Conservation (phyloP, 1,284 basidiomycete species). For the Phlebopus sp. region DNA sequence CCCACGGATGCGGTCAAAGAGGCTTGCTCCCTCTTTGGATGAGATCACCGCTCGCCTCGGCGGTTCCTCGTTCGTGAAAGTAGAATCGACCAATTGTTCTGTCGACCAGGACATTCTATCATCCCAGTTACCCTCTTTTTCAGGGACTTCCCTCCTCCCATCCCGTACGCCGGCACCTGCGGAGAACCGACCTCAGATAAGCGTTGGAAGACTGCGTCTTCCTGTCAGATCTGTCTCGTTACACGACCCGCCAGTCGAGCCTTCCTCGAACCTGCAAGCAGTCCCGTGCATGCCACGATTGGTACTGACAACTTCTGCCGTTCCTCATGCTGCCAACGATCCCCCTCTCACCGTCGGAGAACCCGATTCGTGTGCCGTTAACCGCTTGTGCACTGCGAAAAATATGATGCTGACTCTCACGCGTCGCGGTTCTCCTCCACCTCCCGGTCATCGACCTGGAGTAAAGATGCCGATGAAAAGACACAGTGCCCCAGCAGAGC, state of each 20-base stretch:
- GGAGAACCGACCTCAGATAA: slow-evolving; percentile 37
- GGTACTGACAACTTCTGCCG: slow-evolving; percentile 48
- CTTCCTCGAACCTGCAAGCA: slow-evolving; percentile 1
- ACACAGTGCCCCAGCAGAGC: slow-evolving; percentile 47
- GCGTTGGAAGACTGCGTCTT: slow-evolving; percentile 51
- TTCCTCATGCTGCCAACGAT: slow-evolving; percentile 42
- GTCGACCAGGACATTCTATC: slow-evolving; percentile 3
- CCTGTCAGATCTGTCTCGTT: slow-evolving; percentile 29
- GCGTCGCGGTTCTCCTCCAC: slow-evolving; percentile 45
- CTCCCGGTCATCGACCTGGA: slow-evolving; percentile 15
- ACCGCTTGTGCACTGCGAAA: slow-evolving; percentile 50
- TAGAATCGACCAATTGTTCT: slow-evolving; percentile 11
- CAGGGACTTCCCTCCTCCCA: slow-evolving; percentile 26
- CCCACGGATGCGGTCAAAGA: slow-evolving; percentile 19
- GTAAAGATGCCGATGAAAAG: slow-evolving; percentile 20
- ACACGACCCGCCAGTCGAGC: slow-evolving; percentile 6
- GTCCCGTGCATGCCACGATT: slow-evolving; percentile 39
- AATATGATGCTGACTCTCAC: slow-evolving; percentile 65
- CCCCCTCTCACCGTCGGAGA: slow-evolving; percentile 52
- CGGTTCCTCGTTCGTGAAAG: neutral
- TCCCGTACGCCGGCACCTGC: slow-evolving; percentile 10
- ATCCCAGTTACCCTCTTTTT: slow-evolving; percentile 46
- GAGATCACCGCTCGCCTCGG: slow-evolving; percentile 67
- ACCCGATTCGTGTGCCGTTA: slow-evolving; percentile 48
- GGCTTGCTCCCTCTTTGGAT: slow-evolving; percentile 63